phyloP scores from a whole-genome alignment of 768 basidiomycete species.

The Asterophora lycoperdoides region DNA sequence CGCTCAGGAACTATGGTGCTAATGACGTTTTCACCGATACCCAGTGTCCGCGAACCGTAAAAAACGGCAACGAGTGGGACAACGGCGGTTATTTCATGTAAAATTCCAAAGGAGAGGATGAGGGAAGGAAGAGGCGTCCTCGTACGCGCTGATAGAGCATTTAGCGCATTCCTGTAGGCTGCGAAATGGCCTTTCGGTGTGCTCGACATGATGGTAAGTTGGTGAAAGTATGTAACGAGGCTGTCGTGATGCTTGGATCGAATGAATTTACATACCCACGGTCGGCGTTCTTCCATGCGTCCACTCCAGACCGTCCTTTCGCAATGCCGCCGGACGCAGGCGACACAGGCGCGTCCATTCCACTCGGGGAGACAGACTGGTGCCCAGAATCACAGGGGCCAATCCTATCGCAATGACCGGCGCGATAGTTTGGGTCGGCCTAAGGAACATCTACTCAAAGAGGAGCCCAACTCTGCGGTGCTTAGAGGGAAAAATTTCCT shows the following conservation, averaged over 20 bases:
- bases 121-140: constrained; percentile 76
- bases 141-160: constrained; percentile 60
- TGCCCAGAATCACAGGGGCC: not conserved
- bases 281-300: constrained; percentile 4
- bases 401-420: not conserved
- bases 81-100: constrained; percentile 85
- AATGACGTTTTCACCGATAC: constrained; percentile 66
- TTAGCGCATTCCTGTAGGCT: constrained; percentile 52
- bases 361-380: not conserved
- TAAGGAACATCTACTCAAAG: not conserved
- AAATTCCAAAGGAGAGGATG: constrained; percentile 68
- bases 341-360: constrained; percentile 5
- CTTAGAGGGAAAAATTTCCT: constrained; percentile 32
- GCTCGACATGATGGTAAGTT: not conserved
- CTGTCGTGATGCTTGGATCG: not conserved
- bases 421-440: not conserved
- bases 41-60: constrained; percentile 60
- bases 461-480: constrained; percentile 26
- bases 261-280: constrained; percentile 17
- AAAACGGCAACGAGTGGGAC: constrained; percentile 73
- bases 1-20: constrained; percentile 28
- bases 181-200: constrained; percentile 30
- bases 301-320: not conserved
- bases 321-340: not conserved
- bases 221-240: not conserved